A percentile compares a stretch with the other conserved stretches of the same genome.
Evolutionary conservation across 129 eudicot genomes (phyloP).

Genomic region (Glebionis coronaria): DNA sequence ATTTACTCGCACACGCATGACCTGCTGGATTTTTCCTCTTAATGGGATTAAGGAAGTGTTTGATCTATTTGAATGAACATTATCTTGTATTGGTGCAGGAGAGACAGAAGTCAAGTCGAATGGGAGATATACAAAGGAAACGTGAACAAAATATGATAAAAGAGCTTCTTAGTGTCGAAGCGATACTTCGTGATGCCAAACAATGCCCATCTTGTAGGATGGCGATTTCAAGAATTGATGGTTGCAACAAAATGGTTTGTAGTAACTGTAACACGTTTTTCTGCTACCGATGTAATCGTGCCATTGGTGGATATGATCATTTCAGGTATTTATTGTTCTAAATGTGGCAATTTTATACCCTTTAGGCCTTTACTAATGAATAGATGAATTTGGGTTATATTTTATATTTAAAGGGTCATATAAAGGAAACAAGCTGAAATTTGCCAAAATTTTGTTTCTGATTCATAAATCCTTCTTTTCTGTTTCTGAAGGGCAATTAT

Average conservation of each 20-base stretch:
- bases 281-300: slow-evolving; percentile 74
- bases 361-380: not conserved
- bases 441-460: not conserved
- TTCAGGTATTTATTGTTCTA: slow-evolving; percentile 44
- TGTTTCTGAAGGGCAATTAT: too few relatives aligned
- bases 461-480: not conserved
- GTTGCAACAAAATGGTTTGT: slow-evolving; percentile 91
- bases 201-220: slow-evolving; percentile 92
- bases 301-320: slow-evolving; percentile 80
- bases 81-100: slow-evolving; percentile 23
- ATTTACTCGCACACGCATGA: not conserved
- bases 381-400: not conserved
- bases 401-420: not conserved
- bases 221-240: slow-evolving; percentile 86
- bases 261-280: slow-evolving; percentile 61
- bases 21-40: not conserved
- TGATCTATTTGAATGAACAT: not conserved
- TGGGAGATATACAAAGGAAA: slow-evolving; percentile 45
- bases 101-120: slow-evolving; percentile 39
- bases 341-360: not conserved
- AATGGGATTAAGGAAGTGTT: not conserved
- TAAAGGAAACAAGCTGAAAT: not conserved
- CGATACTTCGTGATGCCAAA: slow-evolving; percentile 64
- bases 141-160: slow-evolving; percentile 55
- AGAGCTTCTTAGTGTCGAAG: slow-evolving; percentile 69